These are phyloP conservation scores for Verbascum thapsus DNA, from an alignment of 257 asterid species.

Conservation along the genomic window DNA sequence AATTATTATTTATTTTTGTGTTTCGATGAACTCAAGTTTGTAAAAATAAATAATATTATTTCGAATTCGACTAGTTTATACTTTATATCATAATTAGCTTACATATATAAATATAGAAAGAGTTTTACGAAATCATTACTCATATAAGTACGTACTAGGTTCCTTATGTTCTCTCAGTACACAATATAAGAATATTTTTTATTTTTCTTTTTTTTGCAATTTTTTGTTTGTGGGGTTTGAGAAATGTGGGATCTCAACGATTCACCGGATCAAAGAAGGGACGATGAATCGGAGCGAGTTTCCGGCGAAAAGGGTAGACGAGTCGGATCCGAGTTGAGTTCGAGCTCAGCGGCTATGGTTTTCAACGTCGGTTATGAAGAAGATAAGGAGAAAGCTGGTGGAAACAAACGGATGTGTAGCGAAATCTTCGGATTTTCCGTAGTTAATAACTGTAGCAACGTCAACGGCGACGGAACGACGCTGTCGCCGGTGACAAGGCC, in stretches of 20 bases:
- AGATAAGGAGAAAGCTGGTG: constrained; percentile 37
- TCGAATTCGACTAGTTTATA: too few relatives aligned
- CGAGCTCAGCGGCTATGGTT: constrained; percentile 88
- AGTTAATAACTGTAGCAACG: too few relatives aligned
- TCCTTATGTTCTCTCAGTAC: constrained; percentile 26
- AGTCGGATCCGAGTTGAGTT: constrained; percentile 81
- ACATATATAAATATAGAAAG: too few relatives aligned
- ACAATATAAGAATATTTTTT: constrained; percentile 25
- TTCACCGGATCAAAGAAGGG: constrained; percentile 69
- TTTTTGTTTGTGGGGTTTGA: not conserved
- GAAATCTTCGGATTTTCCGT: constrained; percentile 73
- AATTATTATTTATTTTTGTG: too few relatives aligned
- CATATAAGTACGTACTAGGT: constrained; percentile 46
- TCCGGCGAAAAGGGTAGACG: constrained; percentile 70
- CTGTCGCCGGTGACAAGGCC: constrained; percentile 77
- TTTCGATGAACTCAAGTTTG: too few relatives aligned
- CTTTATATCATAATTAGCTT: too few relatives aligned
- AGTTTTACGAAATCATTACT: constrained; percentile 48
- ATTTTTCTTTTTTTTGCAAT: too few relatives aligned
- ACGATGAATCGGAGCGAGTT: constrained; percentile 53
- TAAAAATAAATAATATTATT: too few relatives aligned
- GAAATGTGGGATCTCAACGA: constrained; percentile 97
- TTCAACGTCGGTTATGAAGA: constrained; percentile 74
- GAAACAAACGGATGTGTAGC: constrained; percentile 43
- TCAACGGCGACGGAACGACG: constrained; percentile 32